Conservation (phyloP, 2,329 filamentous ascomycete genomes). For the Pseudopyrenochaeta lycopersici region DNA sequence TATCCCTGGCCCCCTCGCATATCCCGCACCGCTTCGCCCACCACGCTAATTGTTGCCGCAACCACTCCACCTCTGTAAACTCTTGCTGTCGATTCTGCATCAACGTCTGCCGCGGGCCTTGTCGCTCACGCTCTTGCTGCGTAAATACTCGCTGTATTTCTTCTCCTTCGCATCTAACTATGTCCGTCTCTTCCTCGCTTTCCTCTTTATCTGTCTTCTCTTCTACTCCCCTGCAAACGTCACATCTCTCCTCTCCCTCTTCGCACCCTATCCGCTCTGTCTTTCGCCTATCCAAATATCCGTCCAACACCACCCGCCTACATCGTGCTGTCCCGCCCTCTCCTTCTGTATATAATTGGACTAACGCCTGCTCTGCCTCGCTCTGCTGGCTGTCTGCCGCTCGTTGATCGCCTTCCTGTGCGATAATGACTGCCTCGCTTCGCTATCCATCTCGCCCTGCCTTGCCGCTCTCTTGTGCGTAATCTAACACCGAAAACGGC, state of each 20-base stretch:
- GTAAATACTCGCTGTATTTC: constrained; percentile 7
- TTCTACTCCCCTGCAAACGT: constrained; percentile 4
- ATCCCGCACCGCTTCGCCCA: constrained; percentile 14
- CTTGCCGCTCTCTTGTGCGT: constrained; percentile 12
- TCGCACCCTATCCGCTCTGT: constrained; percentile 9
- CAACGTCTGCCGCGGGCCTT: constrained; percentile 5
- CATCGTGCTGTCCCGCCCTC: constrained; percentile 2
- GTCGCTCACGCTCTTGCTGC: constrained; percentile 6
- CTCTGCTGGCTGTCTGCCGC: constrained; percentile 5
- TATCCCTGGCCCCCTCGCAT: constrained; percentile 9
- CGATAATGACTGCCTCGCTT: constrained; percentile 11
- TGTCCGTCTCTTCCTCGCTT: constrained; percentile 2
- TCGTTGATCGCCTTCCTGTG: constrained; percentile 2
- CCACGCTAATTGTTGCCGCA: constrained; percentile 14
- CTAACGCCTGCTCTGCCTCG: constrained; percentile 5
- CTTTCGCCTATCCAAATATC: constrained; percentile 11
- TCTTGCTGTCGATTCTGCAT: constrained; percentile 7
- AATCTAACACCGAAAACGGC: constrained; percentile 11
- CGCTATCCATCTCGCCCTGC: constrained; percentile 4
- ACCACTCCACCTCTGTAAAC: constrained; percentile 10
- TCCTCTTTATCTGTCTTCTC: constrained; percentile 2
- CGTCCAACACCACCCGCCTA: constrained; percentile 12
- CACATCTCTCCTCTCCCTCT: constrained; percentile 12
- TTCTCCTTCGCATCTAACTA: constrained; percentile 3
- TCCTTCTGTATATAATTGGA: constrained; percentile 2